These are phyloP conservation scores for Pichia inconspicua DNA, from an alignment of 1,139 yeast genomes.

Conservation along the genomic window DNA sequence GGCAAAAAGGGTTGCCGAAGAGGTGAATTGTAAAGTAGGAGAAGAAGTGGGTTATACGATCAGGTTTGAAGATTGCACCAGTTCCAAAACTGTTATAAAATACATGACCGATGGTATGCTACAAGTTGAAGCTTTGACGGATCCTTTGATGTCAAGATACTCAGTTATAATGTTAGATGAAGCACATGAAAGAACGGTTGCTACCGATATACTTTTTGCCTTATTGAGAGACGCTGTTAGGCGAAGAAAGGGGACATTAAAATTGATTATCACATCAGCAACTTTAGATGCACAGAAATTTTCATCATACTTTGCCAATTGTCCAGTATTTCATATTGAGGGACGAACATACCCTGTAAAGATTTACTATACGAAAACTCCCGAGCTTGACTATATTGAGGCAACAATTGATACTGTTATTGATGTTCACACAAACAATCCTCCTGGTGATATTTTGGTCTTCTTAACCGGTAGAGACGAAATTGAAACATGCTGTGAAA, in stretches of 20 bases:
- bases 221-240: slow-evolving; percentile 65
- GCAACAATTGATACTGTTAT: slow-evolving; percentile 75
- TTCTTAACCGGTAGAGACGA: slow-evolving; percentile 90
- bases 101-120: slow-evolving; percentile 99
- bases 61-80: slow-evolving; percentile 87
- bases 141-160: slow-evolving; percentile 70
- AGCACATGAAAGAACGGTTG: slow-evolving; percentile 93
- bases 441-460: slow-evolving; percentile 74
- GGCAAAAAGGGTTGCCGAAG: slow-evolving; percentile 62
- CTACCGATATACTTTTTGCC: slow-evolving; percentile 89
- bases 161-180: slow-evolving; percentile 93
- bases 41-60: slow-evolving; percentile 64
- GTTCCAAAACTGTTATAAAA: slow-evolving; percentile 70
- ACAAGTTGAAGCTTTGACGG: slow-evolving; percentile 94
- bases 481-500: slow-evolving; percentile 83
- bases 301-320: slow-evolving; percentile 63
- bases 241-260: slow-evolving; percentile 59
- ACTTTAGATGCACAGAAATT: slow-evolving; percentile 83
- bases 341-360: slow-evolving; percentile 91
- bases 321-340: slow-evolving; percentile 79
- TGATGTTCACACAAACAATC: slow-evolving; percentile 74
- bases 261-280: slow-evolving; percentile 84
- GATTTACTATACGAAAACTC: slow-evolving; percentile 64
- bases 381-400: slow-evolving; percentile 78
- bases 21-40: slow-evolving; percentile 50